A percentile compares a stretch with the other conserved stretches of the same genome.
Conservation (phyloP, 2,329 filamentous ascomycete species). For the Phaeophleospora eucalypticola region DNA sequence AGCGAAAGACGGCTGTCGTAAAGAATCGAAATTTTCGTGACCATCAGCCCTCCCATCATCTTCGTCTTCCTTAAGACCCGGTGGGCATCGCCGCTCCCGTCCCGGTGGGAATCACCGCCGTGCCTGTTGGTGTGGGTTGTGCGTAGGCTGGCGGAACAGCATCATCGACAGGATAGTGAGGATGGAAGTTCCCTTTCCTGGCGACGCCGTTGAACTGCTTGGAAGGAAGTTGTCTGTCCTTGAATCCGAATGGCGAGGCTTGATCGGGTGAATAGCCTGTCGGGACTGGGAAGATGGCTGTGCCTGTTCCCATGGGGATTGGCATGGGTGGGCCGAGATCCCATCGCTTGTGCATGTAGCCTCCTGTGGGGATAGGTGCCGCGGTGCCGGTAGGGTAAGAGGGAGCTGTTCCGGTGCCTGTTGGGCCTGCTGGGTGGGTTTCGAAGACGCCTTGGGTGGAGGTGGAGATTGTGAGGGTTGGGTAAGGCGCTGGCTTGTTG, state of each 20-base stretch:
- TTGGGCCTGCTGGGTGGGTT: background rate
- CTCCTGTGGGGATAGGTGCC: too few relatives aligned
- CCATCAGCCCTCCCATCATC: too few relatives aligned
- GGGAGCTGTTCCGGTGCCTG: conserved; percentile 1
- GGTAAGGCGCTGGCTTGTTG: background rate
- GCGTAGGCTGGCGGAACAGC: background rate
- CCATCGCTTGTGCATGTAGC: too few relatives aligned
- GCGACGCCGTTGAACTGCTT: conserved; percentile 2
- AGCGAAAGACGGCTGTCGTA: too few relatives aligned
- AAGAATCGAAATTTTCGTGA: too few relatives aligned
- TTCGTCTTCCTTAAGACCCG: too few relatives aligned
- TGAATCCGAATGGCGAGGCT: background rate
- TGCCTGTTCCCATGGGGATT: background rate
- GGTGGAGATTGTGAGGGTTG: conserved; percentile 2
- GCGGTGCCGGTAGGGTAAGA: background rate
- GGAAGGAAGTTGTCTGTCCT: background rate
- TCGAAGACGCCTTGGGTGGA: background rate
- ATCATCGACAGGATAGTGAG: background rate
- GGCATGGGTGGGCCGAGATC: too few relatives aligned
- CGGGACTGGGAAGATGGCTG: background rate
- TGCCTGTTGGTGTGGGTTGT: background rate
- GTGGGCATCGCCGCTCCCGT: too few relatives aligned
- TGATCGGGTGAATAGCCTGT: background rate
- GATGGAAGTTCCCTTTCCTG: background rate
- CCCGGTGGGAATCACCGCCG: too few relatives aligned